Percentiles rank a stretch among this genome's conserved stretches.
phyloP scores from a whole-genome alignment of 208 protist genomes.

The Acanthamoeba lugdunensis region DNA sequence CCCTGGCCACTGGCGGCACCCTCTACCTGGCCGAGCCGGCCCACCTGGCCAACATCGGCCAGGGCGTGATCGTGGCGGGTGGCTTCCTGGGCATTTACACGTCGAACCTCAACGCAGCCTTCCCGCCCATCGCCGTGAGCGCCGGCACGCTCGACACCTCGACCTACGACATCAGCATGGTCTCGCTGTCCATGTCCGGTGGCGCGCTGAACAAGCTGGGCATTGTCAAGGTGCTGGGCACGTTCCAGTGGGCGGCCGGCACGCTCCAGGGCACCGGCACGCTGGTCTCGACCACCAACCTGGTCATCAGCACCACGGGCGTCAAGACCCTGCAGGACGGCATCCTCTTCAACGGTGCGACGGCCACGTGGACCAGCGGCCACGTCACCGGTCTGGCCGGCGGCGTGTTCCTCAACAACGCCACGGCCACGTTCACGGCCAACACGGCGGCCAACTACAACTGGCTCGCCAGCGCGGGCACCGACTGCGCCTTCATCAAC shows the following conservation, averaged over 20 bases:
- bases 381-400: not conserved
- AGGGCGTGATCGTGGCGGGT: conserved; percentile 30
- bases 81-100: conserved; percentile 68
- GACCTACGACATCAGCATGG: conserved; percentile 46
- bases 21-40: conserved; percentile 55
- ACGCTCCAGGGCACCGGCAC: conserved; percentile 48
- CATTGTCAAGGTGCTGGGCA: conserved; percentile 28
- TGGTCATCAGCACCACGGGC: not conserved
- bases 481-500: conserved; percentile 22
- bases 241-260: conserved; percentile 31
- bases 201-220: conserved; percentile 57
- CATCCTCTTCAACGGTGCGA: conserved; percentile 49
- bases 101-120: conserved; percentile 33
- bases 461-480: conserved; percentile 24
- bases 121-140: conserved; percentile 44
- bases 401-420: conserved; percentile 66
- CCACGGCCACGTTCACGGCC: conserved; percentile 37
- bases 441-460: not conserved
- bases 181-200: conserved; percentile 29
- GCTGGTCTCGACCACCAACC: conserved; percentile 1
- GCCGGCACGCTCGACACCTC: conserved; percentile 69
- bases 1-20: conserved; percentile 20
- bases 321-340: conserved; percentile 33
- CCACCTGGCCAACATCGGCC: conserved; percentile 7
- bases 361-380: conserved; percentile 42